Evolutionary conservation across 1,139 yeast species (phyloP).

Genomic region (Hyphopichia burtonii): DNA sequence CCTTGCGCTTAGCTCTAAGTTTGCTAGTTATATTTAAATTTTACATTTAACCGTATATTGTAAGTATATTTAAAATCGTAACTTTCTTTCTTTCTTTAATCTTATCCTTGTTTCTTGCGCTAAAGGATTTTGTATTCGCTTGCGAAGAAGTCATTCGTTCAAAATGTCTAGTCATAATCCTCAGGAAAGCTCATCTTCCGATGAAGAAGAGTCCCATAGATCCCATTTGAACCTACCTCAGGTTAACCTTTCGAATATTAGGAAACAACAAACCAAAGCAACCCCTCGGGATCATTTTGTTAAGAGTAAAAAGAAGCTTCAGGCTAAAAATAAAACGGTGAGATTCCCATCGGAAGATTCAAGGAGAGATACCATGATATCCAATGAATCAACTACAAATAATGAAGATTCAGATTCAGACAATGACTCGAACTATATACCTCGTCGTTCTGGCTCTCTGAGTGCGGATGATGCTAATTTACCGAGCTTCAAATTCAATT

Average conservation of each 20-base stretch:
- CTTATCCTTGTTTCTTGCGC: no score
- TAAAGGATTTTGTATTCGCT: no score
- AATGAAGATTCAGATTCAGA: slow-evolving; percentile 19
- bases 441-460: slow-evolving; percentile 2
- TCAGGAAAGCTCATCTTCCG: not conserved
- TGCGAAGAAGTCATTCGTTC: not conserved
- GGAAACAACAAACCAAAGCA: slow-evolving; percentile 19
- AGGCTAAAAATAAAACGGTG: slow-evolving; percentile 21
- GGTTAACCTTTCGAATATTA: slow-evolving; percentile 16
- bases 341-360: slow-evolving; percentile 27
- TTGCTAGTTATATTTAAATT: no score
- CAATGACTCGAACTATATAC: slow-evolving; percentile 1
- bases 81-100: no score
- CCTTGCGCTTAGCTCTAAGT: no score
- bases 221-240: slow-evolving; percentile 21
- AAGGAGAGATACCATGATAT: slow-evolving; percentile 17
- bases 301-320: slow-evolving; percentile 33
- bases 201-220: not conserved
- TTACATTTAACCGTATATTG: no score
- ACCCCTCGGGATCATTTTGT: slow-evolving; percentile 23
- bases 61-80: no score
- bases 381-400: slow-evolving; percentile 25
- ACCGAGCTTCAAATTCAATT: slow-evolving; percentile 15
- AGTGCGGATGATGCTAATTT: slow-evolving; percentile 9
- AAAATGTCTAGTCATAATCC: slow-evolving; percentile 1